phyloP scores from a whole-genome alignment of 495 filamentous ascomycete genomes.

The Talaromyces stipitatus region DNA sequence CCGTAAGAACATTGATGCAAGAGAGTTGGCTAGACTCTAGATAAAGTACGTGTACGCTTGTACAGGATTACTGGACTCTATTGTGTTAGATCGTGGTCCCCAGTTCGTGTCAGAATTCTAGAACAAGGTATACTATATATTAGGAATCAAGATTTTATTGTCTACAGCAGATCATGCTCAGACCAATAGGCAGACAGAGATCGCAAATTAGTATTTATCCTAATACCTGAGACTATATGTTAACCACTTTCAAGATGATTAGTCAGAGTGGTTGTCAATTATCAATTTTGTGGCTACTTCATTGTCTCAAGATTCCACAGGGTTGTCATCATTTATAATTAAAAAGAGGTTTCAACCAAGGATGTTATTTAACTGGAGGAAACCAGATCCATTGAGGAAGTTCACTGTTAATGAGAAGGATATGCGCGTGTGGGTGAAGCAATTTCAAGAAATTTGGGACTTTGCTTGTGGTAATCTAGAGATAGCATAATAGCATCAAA shows the following conservation, averaged over 20 bases:
- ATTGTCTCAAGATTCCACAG: not conserved
- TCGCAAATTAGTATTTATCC: constrained; percentile 1
- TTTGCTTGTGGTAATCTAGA: not conserved
- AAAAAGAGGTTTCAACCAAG: too few relatives aligned
- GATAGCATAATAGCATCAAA: not conserved
- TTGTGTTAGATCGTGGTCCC: constrained; percentile 10
- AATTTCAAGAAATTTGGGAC: not conserved
- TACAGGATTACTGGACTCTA: not conserved
- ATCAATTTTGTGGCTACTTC: not conserved
- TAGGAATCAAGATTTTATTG: constrained; percentile 9
- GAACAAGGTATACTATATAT: constrained; percentile 10
- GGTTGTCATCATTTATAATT: constrained; percentile 2
- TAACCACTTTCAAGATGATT: constrained; percentile 9
- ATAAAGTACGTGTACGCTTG: not conserved
- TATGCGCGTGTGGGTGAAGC: not conserved
- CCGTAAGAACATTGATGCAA: constrained; percentile 6
- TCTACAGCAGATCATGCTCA: constrained; percentile 14
- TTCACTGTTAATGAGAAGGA: not conserved
- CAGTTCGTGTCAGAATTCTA: constrained; percentile 13
- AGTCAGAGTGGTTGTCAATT: constrained; percentile 6
- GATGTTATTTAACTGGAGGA: not conserved
- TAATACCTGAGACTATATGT: constrained; percentile 1
- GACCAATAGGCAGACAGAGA: constrained; percentile 11
- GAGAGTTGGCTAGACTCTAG: not conserved
- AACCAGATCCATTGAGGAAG: not conserved